These are phyloP conservation scores for Wickerhamiella nectarea DNA, from an alignment of 805 yeast genomes.

Conservation along the genomic window DNA sequence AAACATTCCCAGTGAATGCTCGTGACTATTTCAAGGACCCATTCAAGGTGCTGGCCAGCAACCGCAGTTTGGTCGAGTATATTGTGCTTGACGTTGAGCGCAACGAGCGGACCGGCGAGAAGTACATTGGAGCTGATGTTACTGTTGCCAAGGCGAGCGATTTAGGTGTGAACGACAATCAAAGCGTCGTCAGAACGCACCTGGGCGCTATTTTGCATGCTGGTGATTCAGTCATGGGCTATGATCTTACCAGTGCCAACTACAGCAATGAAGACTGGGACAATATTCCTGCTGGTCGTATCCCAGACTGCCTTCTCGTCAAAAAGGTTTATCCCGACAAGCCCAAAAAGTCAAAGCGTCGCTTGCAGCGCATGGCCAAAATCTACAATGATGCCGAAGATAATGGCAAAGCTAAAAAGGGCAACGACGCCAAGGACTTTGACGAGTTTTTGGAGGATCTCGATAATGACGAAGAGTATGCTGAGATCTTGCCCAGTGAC, in stretches of 20 bases:
- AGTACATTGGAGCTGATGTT: constrained; percentile 72
- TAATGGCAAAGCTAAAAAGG: constrained; percentile 69
- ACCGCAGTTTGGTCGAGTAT: constrained; percentile 67
- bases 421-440: constrained; percentile 59
- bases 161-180: constrained; percentile 71
- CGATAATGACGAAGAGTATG: constrained; percentile 77
- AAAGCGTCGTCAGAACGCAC: constrained; percentile 78
- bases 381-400: constrained; percentile 85
- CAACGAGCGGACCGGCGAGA: constrained; percentile 66
- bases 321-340: constrained; percentile 84
- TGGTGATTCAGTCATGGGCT: constrained; percentile 92
- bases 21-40: constrained; percentile 69
- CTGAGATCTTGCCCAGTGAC: constrained; percentile 38
- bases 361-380: constrained; percentile 91
- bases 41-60: constrained; percentile 56
- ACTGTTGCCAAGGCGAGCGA: constrained; percentile 84
- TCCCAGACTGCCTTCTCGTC: constrained; percentile 73
- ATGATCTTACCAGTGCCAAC: constrained; percentile 70
- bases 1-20: constrained; percentile 61
- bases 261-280: constrained; percentile 39
- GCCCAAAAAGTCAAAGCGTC: constrained; percentile 70
- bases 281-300: constrained; percentile 28
- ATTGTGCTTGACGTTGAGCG: constrained; percentile 90
- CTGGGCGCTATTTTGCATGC: constrained; percentile 90
- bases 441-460: constrained; percentile 83